phyloP scores from a whole-genome alignment of 2,329 filamentous ascomycete species.

The Beauveria varroae region DNA sequence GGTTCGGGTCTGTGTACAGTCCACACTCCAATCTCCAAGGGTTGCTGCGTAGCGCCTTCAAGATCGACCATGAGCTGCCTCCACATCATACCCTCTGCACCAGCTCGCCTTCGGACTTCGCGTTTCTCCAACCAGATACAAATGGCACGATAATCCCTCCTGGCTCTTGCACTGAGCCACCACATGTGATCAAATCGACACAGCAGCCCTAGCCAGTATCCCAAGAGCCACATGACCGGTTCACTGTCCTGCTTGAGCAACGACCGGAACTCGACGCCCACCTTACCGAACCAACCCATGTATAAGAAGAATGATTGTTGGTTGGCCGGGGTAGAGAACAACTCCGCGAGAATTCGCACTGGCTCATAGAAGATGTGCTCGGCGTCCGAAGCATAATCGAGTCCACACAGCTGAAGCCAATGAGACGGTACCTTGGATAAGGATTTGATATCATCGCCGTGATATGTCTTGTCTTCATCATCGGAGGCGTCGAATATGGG shows the following conservation, averaged over 20 bases:
- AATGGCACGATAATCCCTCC: constrained; percentile 15
- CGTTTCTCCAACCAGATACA: constrained; percentile 14
- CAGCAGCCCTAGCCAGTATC: constrained; percentile 19
- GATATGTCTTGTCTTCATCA: constrained; percentile 12
- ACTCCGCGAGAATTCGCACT: constrained; percentile 13
- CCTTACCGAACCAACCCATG: constrained; percentile 15
- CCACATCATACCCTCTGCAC: constrained; percentile 16
- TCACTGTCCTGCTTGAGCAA: constrained; percentile 15
- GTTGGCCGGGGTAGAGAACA: constrained; percentile 10
- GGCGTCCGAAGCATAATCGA: constrained; percentile 5
- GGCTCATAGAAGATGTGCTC: constrained; percentile 12
- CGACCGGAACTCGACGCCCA: constrained; percentile 16
- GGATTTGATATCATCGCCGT: constrained; percentile 2
- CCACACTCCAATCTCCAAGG: neutral
- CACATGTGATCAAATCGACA: constrained; percentile 17
- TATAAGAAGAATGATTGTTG: constrained; percentile 15
- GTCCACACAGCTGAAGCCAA: constrained; percentile 13
- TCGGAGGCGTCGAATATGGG: constrained; percentile 14
- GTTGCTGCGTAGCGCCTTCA: constrained; percentile 11
- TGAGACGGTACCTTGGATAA: constrained; percentile 8
- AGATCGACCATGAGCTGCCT: constrained; percentile 17
- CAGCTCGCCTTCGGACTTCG: constrained; percentile 12
- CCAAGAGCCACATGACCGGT: constrained; percentile 19
- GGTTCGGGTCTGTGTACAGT: neutral
- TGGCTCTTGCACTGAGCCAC: constrained; percentile 17